Evolutionary conservation across 768 basidiomycete genomes (phyloP), one percentile per base, ranked within the genome.

Genomic region (Mycena albidolilacea): DNA sequence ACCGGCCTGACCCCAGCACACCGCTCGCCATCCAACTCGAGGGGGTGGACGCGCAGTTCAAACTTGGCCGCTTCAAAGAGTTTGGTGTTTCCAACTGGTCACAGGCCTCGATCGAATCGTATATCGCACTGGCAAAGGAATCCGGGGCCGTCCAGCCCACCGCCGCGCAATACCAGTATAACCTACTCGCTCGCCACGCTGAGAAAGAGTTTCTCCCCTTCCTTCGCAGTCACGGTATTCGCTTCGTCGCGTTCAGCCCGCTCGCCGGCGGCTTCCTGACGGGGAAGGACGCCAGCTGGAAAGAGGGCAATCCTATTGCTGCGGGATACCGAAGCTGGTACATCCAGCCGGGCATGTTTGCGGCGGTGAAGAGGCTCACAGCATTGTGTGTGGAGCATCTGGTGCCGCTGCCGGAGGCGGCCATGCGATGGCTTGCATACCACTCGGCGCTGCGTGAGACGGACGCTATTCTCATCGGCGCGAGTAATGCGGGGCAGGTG

Each of bases 291-390:
- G 17, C 58, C 19, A 39, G 19, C 4, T 59, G 37, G 37, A 59
- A 41, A 41, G 38, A 59, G 3, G 58, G 37, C 38, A 41, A 39
- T n/a, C 58, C 58, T 9, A 8, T 38, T n/a, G 58, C 58, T 38
- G 58, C 39, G 19, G 58, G 58, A 59, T 59, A 59, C 58, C 58
- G 58, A 1, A 38, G n/a, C 19, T 59, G 58, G 58, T 59, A 59
- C 58, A 41, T 59, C 58, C 58, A 59, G 37, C 58, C 58, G n/a
- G 58, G 58, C 19, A 59, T 59, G 58, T n/a, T 59, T 10, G 39
- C 58, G 2, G 58, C 58, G 38, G 58, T 59, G 58, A 37, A 59
- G 39, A 59, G 21, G 58, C 37, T 59, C 37, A 59, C 58, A 21
- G 19, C 17, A 2, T 39, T 59, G 39, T 39, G 58, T 19, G 10